Base-by-base conservation (phyloP, 1,284 basidiomycete genomes). In the Caloboletus firmus region DNA sequence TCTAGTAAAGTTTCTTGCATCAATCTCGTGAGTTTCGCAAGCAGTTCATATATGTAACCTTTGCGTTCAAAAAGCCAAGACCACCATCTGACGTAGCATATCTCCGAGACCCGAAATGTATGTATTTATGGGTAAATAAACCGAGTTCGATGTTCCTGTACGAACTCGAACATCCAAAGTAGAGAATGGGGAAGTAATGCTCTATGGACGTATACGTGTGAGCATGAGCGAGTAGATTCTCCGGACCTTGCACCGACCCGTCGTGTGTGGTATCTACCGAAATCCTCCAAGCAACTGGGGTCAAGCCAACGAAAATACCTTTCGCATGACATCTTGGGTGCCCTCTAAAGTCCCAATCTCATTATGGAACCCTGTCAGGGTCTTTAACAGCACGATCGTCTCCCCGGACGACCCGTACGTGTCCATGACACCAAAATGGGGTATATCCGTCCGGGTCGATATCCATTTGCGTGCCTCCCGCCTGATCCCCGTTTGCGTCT, bases 261-360 rank as follows among this genome's bases (percentile, higher is more conserved):
- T 10, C 17, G 30, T 17, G 11, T 2, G 26, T 41, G 37, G 24
- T 49, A 48, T 53, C 43, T 32, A 48, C 28, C 35, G 4, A n/a
- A 40, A 52, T 18, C 30, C 12, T 32, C 18, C 30, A 18, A 34
- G 26, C 5, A 20, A 17, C 18, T 20, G 11, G n/a, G 6, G 15
- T 60, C 50, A 66, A 10, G 35, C 42, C 47, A 70, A 51, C 45
- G 57, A 72, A 68, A 87, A 87, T n/a, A 74, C 72, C 26, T 65
- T 75, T 39, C 80, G 77, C 45, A 92, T 84, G 34, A 84, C 72
- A 66, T 91, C 88, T 58, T 91, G 83, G 24, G 90, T 77, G 2
- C 87, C 87, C 59, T 91, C 89, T 59, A 86, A 79, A 7, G 80
- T 65, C 5, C 83, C 86, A n/a, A 91, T 63, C 51, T 76, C 74